phyloP scores from a whole-genome alignment of 331 rosid genomes.

The Pyrus hybrid region DNA sequence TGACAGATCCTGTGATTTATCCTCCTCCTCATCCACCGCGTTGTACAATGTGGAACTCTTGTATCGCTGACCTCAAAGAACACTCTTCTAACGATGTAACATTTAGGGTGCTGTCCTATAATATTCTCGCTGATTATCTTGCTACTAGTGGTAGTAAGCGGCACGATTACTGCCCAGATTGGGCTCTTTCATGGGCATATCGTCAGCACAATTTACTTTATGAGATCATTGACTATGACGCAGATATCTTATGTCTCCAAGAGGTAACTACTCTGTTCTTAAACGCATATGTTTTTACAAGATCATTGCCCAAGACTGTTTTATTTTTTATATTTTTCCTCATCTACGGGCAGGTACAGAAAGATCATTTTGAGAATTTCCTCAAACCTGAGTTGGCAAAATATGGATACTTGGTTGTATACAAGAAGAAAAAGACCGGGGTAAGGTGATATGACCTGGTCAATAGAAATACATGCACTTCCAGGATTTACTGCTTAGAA shows the following conservation, averaged over 20 bases:
- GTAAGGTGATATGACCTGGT: not conserved
- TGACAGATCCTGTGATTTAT: constrained; percentile 22
- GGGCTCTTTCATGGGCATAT: constrained; percentile 29
- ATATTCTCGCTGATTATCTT: constrained; percentile 13
- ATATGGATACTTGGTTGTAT: constrained; percentile 14
- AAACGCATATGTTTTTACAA: no score
- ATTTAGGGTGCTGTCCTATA: constrained; percentile 31
- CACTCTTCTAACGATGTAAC: not conserved
- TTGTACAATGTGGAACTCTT: not conserved
- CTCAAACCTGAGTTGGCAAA: constrained; percentile 23
- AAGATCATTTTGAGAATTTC: constrained; percentile 23
- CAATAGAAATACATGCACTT: not conserved
- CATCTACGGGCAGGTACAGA: constrained; percentile 22
- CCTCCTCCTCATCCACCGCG: constrained; percentile 10
- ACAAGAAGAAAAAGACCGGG: constrained; percentile 6
- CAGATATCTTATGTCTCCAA: constrained; percentile 36
- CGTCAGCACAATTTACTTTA: constrained; percentile 15
- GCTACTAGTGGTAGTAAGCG: not conserved
- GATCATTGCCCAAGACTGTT: not conserved
- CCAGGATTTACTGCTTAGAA: not conserved
- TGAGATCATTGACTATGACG: constrained; percentile 24
- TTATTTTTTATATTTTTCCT: not conserved
- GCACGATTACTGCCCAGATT: constrained; percentile 4
- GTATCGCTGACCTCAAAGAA: not conserved
- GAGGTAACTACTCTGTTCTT: constrained; percentile 20